Evolutionary conservation across 2,329 filamentous ascomycete genomes (phyloP).

Genomic region (Fusarium annulatum): DNA sequence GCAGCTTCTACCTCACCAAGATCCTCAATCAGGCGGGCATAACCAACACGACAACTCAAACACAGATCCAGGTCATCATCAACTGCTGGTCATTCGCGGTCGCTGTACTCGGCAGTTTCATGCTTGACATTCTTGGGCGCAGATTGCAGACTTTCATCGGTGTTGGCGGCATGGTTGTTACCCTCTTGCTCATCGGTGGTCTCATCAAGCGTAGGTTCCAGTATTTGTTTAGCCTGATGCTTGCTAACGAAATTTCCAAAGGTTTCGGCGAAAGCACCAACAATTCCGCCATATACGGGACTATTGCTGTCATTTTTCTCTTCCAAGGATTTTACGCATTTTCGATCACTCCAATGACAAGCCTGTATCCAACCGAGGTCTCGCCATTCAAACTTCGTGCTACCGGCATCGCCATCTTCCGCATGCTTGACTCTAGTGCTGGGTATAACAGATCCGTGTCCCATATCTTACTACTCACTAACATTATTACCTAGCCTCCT

Average conservation of each 20-base stretch:
- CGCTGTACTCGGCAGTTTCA: not conserved
- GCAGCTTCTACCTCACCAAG: not conserved
- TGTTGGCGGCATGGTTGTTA: not conserved
- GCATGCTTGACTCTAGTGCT: not conserved
- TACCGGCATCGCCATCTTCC: conserved; percentile 1
- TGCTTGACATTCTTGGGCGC: not conserved
- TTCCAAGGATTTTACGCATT: conserved; percentile 1
- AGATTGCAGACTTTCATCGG: not conserved
- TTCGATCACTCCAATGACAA: not conserved
- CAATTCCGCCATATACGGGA: not conserved
- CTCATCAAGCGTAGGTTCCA: not conserved
- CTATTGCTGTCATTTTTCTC: not conserved
- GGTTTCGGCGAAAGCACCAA: not conserved
- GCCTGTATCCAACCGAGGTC: not conserved
- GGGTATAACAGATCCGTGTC: not conserved
- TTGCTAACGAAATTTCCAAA: not conserved
- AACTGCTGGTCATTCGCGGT: conserved; percentile 3
- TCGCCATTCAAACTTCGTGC: not conserved
- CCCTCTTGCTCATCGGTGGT: not conserved
- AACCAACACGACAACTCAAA: not conserved
- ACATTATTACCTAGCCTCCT: not conserved
- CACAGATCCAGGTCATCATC: not conserved
- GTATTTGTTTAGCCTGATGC: rapidly evolving
- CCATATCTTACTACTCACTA: not conserved
- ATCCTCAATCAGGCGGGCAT: not conserved